Percentiles rank a stretch among this genome's conserved stretches.
These are phyloP conservation scores for Xylariaceae sp. DNA, from an alignment of 2,329 filamentous ascomycete species.

Conservation along the genomic window DNA sequence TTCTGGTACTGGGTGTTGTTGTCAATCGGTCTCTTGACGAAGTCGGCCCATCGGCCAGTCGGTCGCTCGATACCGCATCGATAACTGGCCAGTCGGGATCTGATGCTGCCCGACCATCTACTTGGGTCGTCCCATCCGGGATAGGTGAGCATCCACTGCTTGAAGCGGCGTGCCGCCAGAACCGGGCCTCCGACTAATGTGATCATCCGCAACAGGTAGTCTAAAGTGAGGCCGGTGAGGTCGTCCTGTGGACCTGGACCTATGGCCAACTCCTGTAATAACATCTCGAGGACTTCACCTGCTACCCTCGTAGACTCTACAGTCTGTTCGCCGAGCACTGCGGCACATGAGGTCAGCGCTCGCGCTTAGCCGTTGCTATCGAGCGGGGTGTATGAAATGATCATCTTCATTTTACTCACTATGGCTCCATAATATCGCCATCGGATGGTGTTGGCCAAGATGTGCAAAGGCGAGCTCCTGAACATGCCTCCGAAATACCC, in stretches of 20 bases:
- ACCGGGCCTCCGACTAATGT: conserved; percentile 10
- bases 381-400: no score
- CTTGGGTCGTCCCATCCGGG: conserved; percentile 10
- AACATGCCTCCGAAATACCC: conserved; percentile 17
- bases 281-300: conserved; percentile 11
- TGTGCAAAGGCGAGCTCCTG: conserved; percentile 14
- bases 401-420: no score
- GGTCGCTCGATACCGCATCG: not conserved
- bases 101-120: conserved; percentile 6
- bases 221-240: conserved; percentile 14
- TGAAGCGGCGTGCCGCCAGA: conserved; percentile 9
- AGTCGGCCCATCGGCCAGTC: not conserved
- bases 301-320: conserved; percentile 5
- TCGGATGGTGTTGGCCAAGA: conserved; percentile 15
- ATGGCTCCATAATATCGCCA: conserved; percentile 16
- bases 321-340: conserved; percentile 5
- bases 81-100: conserved; percentile 5
- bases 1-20: conserved; percentile 7
- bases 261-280: conserved; percentile 12
- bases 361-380: no score
- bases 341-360: no score
- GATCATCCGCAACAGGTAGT: conserved; percentile 13
- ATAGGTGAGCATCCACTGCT: conserved; percentile 8
- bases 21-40: not conserved
- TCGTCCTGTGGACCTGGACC: conserved; percentile 13